Conservation (phyloP, 306 rosid species). For the Rubus idaeus region DNA sequence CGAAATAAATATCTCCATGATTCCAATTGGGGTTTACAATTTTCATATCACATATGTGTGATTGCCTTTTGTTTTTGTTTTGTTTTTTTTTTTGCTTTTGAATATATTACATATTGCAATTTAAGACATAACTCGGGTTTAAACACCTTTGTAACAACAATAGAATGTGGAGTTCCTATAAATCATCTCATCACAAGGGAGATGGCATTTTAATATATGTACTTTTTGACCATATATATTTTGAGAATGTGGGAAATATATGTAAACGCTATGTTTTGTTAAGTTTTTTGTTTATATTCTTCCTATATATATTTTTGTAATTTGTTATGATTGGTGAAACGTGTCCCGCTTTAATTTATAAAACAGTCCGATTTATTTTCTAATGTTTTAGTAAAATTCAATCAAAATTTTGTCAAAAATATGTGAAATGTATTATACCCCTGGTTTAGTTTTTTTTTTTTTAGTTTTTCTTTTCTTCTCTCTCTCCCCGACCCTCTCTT, state of each 20-base stretch:
- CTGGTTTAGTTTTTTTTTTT: no score
- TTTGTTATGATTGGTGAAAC: no score
- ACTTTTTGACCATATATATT: constrained; percentile 8
- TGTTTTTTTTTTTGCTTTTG: not conserved
- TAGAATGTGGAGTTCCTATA: not conserved
- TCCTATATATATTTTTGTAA: no score
- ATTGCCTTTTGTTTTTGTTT: constrained; percentile 15
- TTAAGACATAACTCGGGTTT: not conserved
- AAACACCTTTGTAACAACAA: not conserved
- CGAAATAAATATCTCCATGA: not conserved
- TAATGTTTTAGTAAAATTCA: no score
- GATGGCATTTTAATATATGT: not conserved
- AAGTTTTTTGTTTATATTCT: not conserved
- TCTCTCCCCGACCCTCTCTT: no score
- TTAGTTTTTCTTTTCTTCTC: no score
- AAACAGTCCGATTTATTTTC: no score
- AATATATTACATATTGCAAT: not conserved
- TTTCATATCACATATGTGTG: constrained; percentile 7
- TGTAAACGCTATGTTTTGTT: not conserved
- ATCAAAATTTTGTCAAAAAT: no score
- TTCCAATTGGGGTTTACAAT: not conserved
- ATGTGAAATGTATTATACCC: no score
- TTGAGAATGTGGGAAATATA: constrained; percentile 8
- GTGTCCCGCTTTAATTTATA: no score
- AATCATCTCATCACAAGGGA: not conserved